These are phyloP conservation scores for Aspergillus alliaceus DNA, from an alignment of 2,329 filamentous ascomycete species.

Conservation along the genomic window DNA sequence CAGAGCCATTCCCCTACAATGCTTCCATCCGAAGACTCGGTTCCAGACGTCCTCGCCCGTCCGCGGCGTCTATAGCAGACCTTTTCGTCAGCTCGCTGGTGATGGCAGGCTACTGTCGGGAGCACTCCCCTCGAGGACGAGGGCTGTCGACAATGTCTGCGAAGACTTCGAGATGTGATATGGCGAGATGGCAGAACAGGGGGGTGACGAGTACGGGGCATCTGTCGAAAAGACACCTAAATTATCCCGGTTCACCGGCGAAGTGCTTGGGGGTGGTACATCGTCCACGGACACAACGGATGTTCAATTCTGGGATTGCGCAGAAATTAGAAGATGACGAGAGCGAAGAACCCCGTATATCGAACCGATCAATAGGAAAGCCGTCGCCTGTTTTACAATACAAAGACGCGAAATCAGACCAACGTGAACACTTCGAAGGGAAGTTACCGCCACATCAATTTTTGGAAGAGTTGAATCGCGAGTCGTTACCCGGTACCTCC, in stretches of 20 bases:
- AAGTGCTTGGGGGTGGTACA: constrained; percentile 13
- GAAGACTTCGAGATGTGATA: constrained; percentile 15
- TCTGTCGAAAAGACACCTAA: constrained; percentile 18
- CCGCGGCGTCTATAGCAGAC: constrained; percentile 46
- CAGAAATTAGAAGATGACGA: constrained; percentile 21
- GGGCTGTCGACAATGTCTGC: constrained; percentile 26
- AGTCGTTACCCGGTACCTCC: background rate
- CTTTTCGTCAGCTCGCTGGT: constrained; percentile 56
- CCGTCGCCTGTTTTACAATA: constrained; percentile 1
- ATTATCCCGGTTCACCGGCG: constrained; percentile 17
- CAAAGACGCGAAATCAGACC: background rate
- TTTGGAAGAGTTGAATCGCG: background rate
- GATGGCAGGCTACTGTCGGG: constrained; percentile 52
- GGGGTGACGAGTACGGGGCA: constrained; percentile 14
- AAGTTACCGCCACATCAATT: background rate
- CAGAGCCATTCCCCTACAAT: constrained; percentile 25
- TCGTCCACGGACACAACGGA: constrained; percentile 24
- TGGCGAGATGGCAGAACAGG: constrained; percentile 19
- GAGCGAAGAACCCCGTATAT: constrained; percentile 13
- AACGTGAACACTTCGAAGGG: background rate
- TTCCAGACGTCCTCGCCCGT: constrained; percentile 28
- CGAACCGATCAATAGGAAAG: background rate
- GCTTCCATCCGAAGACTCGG: constrained; percentile 29
- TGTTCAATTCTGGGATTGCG: constrained; percentile 28
- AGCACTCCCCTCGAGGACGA: constrained; percentile 44